phyloP scores from a whole-genome alignment of 495 filamentous ascomycete species.

The Penicillium waksmanii region DNA sequence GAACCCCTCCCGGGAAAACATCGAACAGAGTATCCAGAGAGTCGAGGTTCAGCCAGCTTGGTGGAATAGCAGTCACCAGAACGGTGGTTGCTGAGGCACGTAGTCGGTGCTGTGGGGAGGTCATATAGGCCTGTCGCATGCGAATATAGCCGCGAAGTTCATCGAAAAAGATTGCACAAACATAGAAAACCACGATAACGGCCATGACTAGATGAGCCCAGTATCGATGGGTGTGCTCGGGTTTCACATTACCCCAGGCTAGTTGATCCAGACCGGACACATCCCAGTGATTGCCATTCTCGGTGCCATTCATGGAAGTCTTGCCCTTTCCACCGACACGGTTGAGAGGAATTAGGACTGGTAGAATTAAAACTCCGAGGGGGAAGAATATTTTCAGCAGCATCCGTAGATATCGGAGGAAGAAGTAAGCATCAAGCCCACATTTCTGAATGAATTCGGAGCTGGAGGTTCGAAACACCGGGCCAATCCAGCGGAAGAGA shows the following conservation, averaged over 20 bases:
- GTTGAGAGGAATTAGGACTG: conserved; percentile 86
- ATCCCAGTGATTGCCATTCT: conserved; percentile 38
- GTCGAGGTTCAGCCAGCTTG: conserved; percentile 82
- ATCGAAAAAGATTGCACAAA: conserved; percentile 85
- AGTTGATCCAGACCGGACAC: conserved; percentile 77
- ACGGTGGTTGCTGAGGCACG: conserved; percentile 97
- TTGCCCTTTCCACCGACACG: conserved; percentile 69
- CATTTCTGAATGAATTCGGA: conserved; percentile 94
- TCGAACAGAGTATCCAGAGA: conserved; percentile 87
- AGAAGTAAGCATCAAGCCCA: conserved; percentile 97
- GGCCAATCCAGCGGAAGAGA: conserved; percentile 67
- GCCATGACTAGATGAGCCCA: conserved; percentile 91
- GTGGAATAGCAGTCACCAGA: conserved; percentile 85
- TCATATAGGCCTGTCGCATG: conserved; percentile 89
- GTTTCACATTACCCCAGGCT: conserved; percentile 89
- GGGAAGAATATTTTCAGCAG: conserved; percentile 91
- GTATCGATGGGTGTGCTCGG: conserved; percentile 70
- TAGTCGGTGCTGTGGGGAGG: conserved; percentile 92
- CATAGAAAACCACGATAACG: conserved; percentile 76
- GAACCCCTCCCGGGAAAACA: conserved; percentile 93
- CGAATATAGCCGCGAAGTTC: conserved; percentile 93
- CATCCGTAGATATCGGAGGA: conserved; percentile 92
- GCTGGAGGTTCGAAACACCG: conserved; percentile 76
- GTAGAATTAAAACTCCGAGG: conserved; percentile 76
- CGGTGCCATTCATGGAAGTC: conserved; percentile 48